These are phyloP conservation scores for Pseudogymnoascus sp. DNA, from an alignment of 2,329 filamentous ascomycete genomes.

Conservation along the genomic window DNA sequence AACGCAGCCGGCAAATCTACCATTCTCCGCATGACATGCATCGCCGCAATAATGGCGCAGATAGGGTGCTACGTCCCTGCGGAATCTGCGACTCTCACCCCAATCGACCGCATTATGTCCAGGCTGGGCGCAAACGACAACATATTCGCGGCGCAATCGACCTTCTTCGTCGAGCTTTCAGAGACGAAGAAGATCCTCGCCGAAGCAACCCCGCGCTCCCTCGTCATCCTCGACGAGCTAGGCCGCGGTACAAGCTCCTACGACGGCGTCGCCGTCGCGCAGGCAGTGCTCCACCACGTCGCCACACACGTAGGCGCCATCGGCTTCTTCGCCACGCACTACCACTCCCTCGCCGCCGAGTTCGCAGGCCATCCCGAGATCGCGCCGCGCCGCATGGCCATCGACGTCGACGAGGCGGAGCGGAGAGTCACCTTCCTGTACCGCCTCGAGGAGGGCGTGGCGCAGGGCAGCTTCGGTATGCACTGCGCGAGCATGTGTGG, in stretches of 20 bases:
- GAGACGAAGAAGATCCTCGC: conserved; percentile 97
- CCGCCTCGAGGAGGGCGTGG: conserved; percentile 85
- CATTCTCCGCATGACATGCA: conserved; percentile 90
- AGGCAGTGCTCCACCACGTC: conserved; percentile 94
- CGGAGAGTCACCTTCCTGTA: conserved; percentile 94
- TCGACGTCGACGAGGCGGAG: conserved; percentile 78
- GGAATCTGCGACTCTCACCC: conserved; percentile 72
- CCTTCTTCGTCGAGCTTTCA: conserved; percentile 94
- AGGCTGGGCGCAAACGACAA: conserved; percentile 96
- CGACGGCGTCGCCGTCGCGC: conserved; percentile 91
- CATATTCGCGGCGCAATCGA: conserved; percentile 95
- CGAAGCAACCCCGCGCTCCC: conserved; percentile 85
- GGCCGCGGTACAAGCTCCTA: conserved; percentile 92
- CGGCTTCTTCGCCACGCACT: conserved; percentile 97
- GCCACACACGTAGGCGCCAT: conserved; percentile 88
- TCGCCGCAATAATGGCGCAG: conserved; percentile 95
- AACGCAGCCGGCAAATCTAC: conserved; percentile 98
- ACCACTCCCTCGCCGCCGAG: conserved; percentile 87
- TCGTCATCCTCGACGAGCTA: conserved; percentile 94
- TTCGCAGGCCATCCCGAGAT: conserved; percentile 89
- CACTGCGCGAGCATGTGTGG: conserved; percentile 98
- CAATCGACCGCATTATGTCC: conserved; percentile 97
- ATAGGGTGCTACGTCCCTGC: conserved; percentile 91
- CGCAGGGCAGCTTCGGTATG: conserved; percentile 97
- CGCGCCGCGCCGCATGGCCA: conserved; percentile 80